Percentiles rank a stretch among this genome's conserved stretches.
Conservation (phyloP, 208 protist genomes). For the Zelonia costaricensis region DNA sequence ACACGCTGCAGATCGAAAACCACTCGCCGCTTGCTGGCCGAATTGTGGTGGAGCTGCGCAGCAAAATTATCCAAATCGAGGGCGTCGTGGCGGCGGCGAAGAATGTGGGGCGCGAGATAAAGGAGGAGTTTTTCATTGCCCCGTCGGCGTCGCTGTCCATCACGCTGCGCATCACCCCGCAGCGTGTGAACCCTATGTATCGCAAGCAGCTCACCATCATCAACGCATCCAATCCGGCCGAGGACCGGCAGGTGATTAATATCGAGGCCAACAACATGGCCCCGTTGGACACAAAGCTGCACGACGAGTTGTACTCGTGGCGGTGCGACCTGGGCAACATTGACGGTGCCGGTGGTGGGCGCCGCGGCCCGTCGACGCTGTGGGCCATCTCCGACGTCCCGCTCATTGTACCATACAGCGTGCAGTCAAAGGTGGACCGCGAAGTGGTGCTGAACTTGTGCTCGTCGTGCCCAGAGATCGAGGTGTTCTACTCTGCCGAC, state of each 20-base stretch:
- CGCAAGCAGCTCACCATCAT: slow-evolving; percentile 83
- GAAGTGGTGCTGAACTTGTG: slow-evolving; percentile 54
- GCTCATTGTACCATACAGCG: slow-evolving; percentile 73
- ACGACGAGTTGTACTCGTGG: slow-evolving; percentile 87
- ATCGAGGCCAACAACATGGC: slow-evolving; percentile 91
- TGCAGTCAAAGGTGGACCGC: slow-evolving; percentile 59
- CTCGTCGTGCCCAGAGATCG: slow-evolving; percentile 64
- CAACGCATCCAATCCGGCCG: slow-evolving; percentile 71
- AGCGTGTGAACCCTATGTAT: slow-evolving; percentile 88
- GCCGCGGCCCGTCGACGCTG: slow-evolving; percentile 21
- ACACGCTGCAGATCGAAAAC: slow-evolving; percentile 79
- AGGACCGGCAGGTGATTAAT: slow-evolving; percentile 79
- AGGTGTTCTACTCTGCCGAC: slow-evolving; percentile 53
- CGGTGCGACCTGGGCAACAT: slow-evolving; percentile 36
- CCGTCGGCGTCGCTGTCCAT: slow-evolving; percentile 64
- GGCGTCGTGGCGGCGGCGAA: slow-evolving; percentile 23
- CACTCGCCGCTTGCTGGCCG: slow-evolving; percentile 70
- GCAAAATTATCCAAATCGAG: slow-evolving; percentile 88
- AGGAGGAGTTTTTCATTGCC: slow-evolving; percentile 73
- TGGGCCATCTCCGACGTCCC: slow-evolving; percentile 72
- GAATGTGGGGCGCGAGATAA: slow-evolving; percentile 39
- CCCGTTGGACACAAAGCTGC: slow-evolving; percentile 74
- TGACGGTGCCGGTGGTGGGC: slow-evolving; percentile 1
- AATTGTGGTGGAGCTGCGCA: slow-evolving; percentile 74
- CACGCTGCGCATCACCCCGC: slow-evolving; percentile 74